Evolutionary conservation across 108 stramenopile species (phyloP).

Genomic region (Cyclostephanos tholiformis): DNA sequence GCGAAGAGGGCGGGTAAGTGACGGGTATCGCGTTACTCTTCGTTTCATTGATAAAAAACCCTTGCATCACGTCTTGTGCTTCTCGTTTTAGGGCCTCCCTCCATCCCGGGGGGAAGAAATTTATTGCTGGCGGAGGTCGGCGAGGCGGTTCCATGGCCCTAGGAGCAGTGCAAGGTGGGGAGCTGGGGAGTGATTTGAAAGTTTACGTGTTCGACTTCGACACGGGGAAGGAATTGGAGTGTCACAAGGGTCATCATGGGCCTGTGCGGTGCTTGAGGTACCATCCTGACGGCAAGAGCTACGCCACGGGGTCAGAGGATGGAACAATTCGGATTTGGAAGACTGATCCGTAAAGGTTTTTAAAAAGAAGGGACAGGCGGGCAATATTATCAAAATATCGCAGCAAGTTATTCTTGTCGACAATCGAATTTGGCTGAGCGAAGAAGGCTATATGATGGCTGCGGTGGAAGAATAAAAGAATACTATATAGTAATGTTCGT

Average conservation of each 20-base stretch:
- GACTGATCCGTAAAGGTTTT: slow-evolving; percentile 55
- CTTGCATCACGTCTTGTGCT: too few species aligned
- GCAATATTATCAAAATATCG: too few species aligned
- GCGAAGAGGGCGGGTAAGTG: slow-evolving; percentile 88
- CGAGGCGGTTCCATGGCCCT: slow-evolving; percentile 23
- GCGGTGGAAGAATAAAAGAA: too few species aligned
- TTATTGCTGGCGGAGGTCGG: slow-evolving; percentile 86
- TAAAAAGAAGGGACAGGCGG: not conserved
- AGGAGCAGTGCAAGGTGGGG: slow-evolving; percentile 13
- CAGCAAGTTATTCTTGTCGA: too few species aligned
- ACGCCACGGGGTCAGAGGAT: slow-evolving; percentile 97
- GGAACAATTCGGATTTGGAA: slow-evolving; percentile 99
- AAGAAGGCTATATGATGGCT: too few species aligned
- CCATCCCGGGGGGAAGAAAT: slow-evolving; percentile 76
- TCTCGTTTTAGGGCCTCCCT: slow-evolving; percentile 68
- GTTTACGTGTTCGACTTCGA: slow-evolving; percentile 93
- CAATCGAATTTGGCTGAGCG: too few species aligned
- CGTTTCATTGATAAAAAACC: too few species aligned
- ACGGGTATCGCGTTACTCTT: too few species aligned
- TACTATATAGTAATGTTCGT: too few species aligned
- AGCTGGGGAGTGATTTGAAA: slow-evolving; percentile 83
- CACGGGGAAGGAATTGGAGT: slow-evolving; percentile 89
- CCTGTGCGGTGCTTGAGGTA: slow-evolving; percentile 96
- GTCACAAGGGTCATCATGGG: slow-evolving; percentile 98
- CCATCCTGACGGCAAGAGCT: slow-evolving; percentile 86